These are phyloP conservation scores for Gossypium stocksii DNA, from an alignment of 345 rosid genomes.

Conservation along the genomic window DNA sequence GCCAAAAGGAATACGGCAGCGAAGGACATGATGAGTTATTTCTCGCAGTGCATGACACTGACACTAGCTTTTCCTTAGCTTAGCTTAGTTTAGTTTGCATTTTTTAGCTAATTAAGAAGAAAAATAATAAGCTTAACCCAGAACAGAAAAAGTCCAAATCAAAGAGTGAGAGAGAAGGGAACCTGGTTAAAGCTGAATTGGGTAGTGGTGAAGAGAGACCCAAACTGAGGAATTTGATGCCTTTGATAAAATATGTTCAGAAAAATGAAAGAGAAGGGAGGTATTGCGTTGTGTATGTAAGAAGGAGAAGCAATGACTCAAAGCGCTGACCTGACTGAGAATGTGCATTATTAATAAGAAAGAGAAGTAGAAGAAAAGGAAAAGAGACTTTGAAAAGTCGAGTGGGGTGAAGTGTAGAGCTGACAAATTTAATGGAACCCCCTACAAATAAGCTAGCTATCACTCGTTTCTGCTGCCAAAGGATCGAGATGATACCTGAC, in stretches of 20 bases:
- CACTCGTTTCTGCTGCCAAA: no score
- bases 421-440: not conserved
- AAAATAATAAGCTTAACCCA: not conserved
- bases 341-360: no score
- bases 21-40: not conserved
- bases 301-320: not conserved
- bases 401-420: not conserved
- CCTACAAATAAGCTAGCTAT: no score
- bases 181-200: slow-evolving; percentile 6
- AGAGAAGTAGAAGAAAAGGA: no score
- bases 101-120: not conserved
- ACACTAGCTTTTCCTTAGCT: not conserved
- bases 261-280: not conserved
- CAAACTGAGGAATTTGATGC: not conserved
- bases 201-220: not conserved
- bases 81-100: not conserved
- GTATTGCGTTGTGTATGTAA: no score
- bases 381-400: not conserved
- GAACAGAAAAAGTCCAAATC: not conserved
- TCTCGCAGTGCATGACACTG: not conserved
- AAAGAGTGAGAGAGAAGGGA: not conserved
- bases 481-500: no score
- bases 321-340: not conserved
- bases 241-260: not conserved
- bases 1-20: not conserved